These are phyloP conservation scores for Thyridium curvatum DNA, from an alignment of 2,329 filamentous ascomycete species.

Conservation along the genomic window DNA sequence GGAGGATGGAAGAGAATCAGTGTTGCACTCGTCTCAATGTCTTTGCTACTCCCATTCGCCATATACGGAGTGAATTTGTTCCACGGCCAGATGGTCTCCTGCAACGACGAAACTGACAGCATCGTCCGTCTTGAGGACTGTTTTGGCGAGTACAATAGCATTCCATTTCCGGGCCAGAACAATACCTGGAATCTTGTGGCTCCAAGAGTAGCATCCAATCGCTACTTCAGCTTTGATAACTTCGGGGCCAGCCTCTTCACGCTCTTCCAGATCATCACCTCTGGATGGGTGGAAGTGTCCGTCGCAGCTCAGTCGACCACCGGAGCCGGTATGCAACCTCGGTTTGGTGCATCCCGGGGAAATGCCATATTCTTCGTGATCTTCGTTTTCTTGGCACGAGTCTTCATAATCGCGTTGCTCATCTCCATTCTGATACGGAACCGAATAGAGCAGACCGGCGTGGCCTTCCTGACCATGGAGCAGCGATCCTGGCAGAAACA, in stretches of 20 bases:
- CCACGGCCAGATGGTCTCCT: slow-evolving; percentile 67
- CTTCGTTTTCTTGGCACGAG: slow-evolving; percentile 90
- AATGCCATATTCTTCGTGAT: slow-evolving; percentile 91
- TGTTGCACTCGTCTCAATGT: slow-evolving; percentile 85
- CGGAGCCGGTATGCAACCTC: slow-evolving; percentile 65
- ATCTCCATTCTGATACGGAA: slow-evolving; percentile 99
- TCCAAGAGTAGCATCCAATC: slow-evolving; percentile 74
- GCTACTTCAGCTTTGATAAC: slow-evolving; percentile 85
- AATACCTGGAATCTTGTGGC: slow-evolving; percentile 71
- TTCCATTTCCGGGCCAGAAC: slow-evolving; percentile 53
- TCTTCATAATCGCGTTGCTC: slow-evolving; percentile 93
- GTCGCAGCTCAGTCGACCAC: slow-evolving; percentile 72
- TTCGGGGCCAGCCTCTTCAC: slow-evolving; percentile 88
- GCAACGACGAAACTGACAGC: slow-evolving; percentile 62
- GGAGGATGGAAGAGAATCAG: slow-evolving; percentile 90
- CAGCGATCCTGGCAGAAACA: slow-evolving; percentile 94
- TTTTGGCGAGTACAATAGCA: slow-evolving; percentile 71
- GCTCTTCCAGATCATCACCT: slow-evolving; percentile 47
- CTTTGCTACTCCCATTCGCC: slow-evolving; percentile 88
- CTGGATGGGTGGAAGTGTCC: slow-evolving; percentile 33
- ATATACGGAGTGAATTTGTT: slow-evolving; percentile 93
- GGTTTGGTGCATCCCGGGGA: slow-evolving; percentile 61
- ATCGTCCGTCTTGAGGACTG: slow-evolving; percentile 63
- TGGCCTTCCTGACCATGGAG: slow-evolving; percentile 88
- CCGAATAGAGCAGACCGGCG: slow-evolving; percentile 94